Conservation (phyloP, 352 stramenopile genomes). For the Phytophthora melonis region DNA sequence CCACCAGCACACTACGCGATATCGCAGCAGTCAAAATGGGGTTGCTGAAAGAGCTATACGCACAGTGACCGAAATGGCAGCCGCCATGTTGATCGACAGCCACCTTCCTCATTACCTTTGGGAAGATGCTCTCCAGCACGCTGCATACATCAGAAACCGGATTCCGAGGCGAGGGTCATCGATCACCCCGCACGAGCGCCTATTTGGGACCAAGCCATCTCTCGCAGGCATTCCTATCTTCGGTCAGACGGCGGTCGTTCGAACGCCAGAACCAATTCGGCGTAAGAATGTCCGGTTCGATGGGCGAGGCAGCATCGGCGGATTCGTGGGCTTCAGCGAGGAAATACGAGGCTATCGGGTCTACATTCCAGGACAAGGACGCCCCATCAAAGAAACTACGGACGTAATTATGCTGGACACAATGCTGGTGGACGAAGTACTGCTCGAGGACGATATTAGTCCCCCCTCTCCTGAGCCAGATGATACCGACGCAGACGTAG, state of each 20-base stretch:
- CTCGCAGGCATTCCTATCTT: constrained; percentile 3
- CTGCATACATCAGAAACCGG: constrained; percentile 2
- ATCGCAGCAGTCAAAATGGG: constrained; percentile 10
- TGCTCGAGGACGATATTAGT: background rate
- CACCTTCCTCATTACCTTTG: constrained; percentile 3
- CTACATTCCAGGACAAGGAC: constrained; percentile 8
- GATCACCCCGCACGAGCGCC: background rate
- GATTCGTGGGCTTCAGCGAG: constrained; percentile 8
- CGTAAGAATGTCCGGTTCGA: constrained; percentile 1
- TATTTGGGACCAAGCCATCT: constrained; percentile 2
- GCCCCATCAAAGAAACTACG: constrained; percentile 8
- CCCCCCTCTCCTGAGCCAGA: background rate
- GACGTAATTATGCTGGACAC: constrained; percentile 5
- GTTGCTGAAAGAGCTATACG: constrained; percentile 8
- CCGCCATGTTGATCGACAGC: background rate
- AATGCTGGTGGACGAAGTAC: constrained; percentile 11
- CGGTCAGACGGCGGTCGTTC: background rate
- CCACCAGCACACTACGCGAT: constrained; percentile 8
- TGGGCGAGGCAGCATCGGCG: constrained; percentile 2
- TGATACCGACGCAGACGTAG: no score
- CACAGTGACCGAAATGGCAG: constrained; percentile 5
- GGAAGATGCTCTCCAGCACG: constrained; percentile 7
- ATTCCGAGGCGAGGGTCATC: background rate
- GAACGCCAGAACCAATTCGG: background rate
- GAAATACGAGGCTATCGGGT: constrained; percentile 6